Base-by-base conservation (phyloP, 2,329 filamentous ascomycete genomes). In the Pseudopyrenochaeta lycopersici region DNA sequence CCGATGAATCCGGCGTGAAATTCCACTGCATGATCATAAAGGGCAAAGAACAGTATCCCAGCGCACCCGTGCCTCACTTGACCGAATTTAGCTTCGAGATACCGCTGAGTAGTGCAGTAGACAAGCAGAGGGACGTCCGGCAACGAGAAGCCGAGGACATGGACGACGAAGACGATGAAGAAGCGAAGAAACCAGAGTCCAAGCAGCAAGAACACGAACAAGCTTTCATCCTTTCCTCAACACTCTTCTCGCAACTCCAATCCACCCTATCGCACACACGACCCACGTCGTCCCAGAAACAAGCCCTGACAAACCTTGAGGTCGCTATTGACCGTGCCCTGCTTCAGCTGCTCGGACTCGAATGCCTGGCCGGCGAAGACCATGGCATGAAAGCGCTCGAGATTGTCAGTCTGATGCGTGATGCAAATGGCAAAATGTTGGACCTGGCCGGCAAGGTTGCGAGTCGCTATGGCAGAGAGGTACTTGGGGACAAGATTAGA, bases 1-100 rank as follows among this genome's bases (percentile, higher is more conserved):
- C 90, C 69, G 93, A 92, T 1, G 91, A 97, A 1, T 91, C 92
- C 5, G 88, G 93, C 69, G 84, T 90, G 67, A 94, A 90, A 70
- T 99, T 99, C 77, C 94, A 98, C 82, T 99, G 96, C 79, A 97
- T 99, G 77, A 98, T 99, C 67, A 88, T 99, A 71, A 99, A 99
- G 78, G 95, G 95, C 58, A 90, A 90, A 31, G 95, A 99, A 72
- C 86, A 89, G 70, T 91, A 97, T 70, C 69, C 69, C 2, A 93
- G 94, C 0, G 49, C 97, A 95, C 79, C 98, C 94, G 78, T 95
- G 92, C 10, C 88, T 90, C 9, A 93, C 92, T 2, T 99, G 31
- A 93, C 89, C 36, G 95, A 99, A 74, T 99, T 99, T 71, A 91
- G 92, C 43, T 96, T 99, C 73, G 87, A 89, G 38, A 85, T 99